Base-by-base conservation (phyloP, 345 rosid species). In the Passiflora organensis region DNA sequence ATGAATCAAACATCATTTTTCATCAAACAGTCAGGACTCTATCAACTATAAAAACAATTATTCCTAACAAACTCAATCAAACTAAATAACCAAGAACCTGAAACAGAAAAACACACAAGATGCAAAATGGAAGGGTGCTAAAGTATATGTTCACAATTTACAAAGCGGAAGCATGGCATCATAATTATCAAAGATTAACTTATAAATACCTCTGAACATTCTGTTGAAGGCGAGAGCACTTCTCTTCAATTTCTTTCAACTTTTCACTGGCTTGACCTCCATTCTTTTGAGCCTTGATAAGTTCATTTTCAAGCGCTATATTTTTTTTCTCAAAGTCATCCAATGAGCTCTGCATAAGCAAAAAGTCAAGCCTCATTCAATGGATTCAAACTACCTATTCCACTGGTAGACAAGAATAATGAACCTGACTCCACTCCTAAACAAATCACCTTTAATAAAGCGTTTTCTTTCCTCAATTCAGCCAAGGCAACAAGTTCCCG, bases 401-500 rank as follows among this genome's bases (percentile, higher is more conserved):
- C 34, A 11, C 2, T 28, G 16, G 14, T 32, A 46, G 13, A 18
- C 25, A 45, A 19, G 19, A 15, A 6, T 44, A 44, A 57, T 57
- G 12, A 24, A 19, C 5, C 11, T 32, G 1, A 14, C 2, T n/a
- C 9, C 20, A 1, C 10, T 10, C 32, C 28, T 47, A 59, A 9
- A 55, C 55, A 51, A 55, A 61, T 68, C 56, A 89, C 99, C 99
- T 78, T 86, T 58, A 93, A 64, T 28, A 59, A 57, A 38, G 76
- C 69, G 72, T 89, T 93, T 63, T 82, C 96, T 61, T 77, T 81
- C 68, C 79, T 83, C 39, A 89, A 63, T 51, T 86, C 86, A 71
- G 80, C 61, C 76, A 89, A 68, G 54, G 70, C 75, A 72, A 53
- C 55, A 49, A 84, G 74, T 62, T 84, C 99, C 72, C 78, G 82